Evolutionary conservation across 805 yeast species (phyloP), one percentile per base, ranked within the genome.

Genomic region (Saturnispora diversa): DNA sequence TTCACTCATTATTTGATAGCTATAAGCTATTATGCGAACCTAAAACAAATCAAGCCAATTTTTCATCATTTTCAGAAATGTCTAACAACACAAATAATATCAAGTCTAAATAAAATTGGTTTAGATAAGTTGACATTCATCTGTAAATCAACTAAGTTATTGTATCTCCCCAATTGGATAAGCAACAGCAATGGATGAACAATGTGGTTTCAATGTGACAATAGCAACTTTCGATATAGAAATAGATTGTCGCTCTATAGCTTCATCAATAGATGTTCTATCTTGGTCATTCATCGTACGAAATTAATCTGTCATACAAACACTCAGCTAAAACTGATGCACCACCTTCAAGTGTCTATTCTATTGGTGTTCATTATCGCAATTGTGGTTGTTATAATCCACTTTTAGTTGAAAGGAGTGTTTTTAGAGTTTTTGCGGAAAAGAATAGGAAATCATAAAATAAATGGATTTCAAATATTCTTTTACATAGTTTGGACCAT

Each of bases 171-270:
- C 95, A 47, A 78, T 81, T 13, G 99, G 98, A 63, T 92, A 92
- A 9, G 99, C 99, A 16, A 98, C 99, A 2, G 99, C 98, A 33
- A 92, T 74, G 40, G 94, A 90, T 0, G 97, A 81, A 67, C 98
- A 92, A 55, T 98, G 72, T 2, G 99, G 98, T 58, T 88, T 95
- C 52, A 92, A 65, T 4, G 98, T 92, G 35, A 92, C 97, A 55
- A 92, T 92, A 66, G 98, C 99, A 1, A 98, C 99, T 62, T 92
- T 92, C n/a, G 98, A 90, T 44, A 92, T 83, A n/a, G 97, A 87
- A 45, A 92, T 92, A 46, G 92, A 82, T 61, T 92, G 99, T 65
- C 94, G 99, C 65, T 92, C 99, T 98, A 92, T 92, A 15, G 98
- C 99, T 66, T 92, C 99, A 63, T 92, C 98, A 54, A 92, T 92